Base-by-base conservation (phyloP, 2,329 filamentous ascomycete genomes). In the Graphilbum sp. region DNA sequence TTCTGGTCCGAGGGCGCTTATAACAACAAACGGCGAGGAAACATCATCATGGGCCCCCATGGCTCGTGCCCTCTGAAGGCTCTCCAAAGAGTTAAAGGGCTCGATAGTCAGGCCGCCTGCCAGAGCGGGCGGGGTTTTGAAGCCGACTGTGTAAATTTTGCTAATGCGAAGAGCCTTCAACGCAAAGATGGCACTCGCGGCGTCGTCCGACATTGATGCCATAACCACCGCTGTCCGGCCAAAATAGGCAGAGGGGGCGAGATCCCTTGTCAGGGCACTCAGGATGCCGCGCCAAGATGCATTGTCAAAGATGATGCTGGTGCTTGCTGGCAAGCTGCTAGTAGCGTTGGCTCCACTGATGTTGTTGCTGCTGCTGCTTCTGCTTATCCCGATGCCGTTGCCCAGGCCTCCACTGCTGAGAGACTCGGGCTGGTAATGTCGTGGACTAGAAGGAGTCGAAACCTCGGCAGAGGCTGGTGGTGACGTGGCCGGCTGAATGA, bases 201-300 rank as follows among this genome's bases (percentile, higher is more conserved):
- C 84, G 47, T 88, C 81, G 40, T 82, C 75, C 32, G 80, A 71
- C 0, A 71, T 74, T 16, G 72, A 77, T 9, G 81, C 80, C 11
- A 92, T 61, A 13, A 92, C 70, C 33, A 92, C 72, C 3, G 82
- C 83, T 4, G 81, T 74, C 35, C 82, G 74, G 32, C 75, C 77
- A 46, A 71, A 72, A 54, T 88, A 92, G 1, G 84, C 83, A 5
- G 81, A 86, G 0, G 84, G 83, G 0, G 86, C 80, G 47, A 87
- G 76, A 49, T 92, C 83, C 18, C 80, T 71, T 4, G 79, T 90
- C 41, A 92, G 62, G 1, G 83, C 86, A 37, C 81, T 79, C 35
- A 85, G 67, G 41, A 92, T 88, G 2, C 83, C 84, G 54, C 84
- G 85, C 82, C 84, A 90, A 13, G 76, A 75, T 11, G 82, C 79